phyloP scores from a whole-genome alignment of 768 basidiomycete species.

The Gloeostereum incarnatum region DNA sequence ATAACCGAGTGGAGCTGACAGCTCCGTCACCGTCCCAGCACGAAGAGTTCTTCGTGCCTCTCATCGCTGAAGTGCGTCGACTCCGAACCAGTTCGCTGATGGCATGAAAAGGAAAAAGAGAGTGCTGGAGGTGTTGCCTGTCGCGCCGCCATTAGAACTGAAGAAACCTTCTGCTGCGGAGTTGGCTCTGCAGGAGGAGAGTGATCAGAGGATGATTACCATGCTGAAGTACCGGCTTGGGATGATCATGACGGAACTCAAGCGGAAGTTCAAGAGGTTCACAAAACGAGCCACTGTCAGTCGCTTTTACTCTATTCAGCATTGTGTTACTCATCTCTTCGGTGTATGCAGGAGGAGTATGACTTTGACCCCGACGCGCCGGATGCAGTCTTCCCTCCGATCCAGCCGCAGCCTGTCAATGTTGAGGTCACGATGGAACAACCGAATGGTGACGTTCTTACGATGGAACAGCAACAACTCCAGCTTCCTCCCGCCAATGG shows the following conservation, averaged over 20 bases:
- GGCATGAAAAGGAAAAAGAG: constrained; percentile 75
- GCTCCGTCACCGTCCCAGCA: constrained; percentile 49
- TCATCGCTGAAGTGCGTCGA: constrained; percentile 60
- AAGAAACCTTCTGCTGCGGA: constrained; percentile 75
- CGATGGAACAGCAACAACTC: constrained; percentile 27
- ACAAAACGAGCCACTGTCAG: constrained; percentile 70
- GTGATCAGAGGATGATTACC: constrained; percentile 68
- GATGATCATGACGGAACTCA: constrained; percentile 80
- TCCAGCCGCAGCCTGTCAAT: constrained; percentile 16
- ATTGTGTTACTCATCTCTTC: constrained; percentile 6
- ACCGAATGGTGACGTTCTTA: constrained; percentile 36
- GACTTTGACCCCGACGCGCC: constrained; percentile 46
- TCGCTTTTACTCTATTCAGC: constrained; percentile 11
- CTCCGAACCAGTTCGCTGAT: constrained; percentile 89
- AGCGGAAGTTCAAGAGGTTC: constrained; percentile 88
- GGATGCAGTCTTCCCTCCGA: constrained; percentile 10
- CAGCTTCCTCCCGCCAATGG: constrained; percentile 23
- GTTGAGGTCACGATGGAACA: too few relatives aligned
- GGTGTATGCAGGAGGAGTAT: constrained; percentile 62
- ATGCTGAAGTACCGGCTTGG: constrained; percentile 87
- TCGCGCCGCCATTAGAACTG: constrained; percentile 88
- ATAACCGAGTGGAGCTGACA: constrained; percentile 62
- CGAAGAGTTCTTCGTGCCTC: constrained; percentile 62
- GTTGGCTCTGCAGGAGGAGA: constrained; percentile 73
- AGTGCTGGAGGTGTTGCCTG: constrained; percentile 74